Evolutionary conservation across 2,329 filamentous ascomycete genomes (phyloP), one percentile per base, ranked within the genome.

Genomic region (Capronia epimyces): DNA sequence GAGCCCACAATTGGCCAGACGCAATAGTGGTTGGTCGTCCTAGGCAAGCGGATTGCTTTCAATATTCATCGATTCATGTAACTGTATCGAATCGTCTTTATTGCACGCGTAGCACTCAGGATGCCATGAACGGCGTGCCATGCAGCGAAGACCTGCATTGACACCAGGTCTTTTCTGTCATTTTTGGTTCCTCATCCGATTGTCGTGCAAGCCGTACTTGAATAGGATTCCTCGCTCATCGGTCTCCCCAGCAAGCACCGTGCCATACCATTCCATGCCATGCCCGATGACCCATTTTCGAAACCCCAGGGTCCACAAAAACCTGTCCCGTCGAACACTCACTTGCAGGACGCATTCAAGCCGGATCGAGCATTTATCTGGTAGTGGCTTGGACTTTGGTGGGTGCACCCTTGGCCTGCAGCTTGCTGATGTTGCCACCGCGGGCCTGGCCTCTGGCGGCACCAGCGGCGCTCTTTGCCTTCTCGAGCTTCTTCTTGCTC

Each of bases 401-500:
- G 66, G 81, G 82, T 65, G 89, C 82, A 68, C 93, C 93, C 84
- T 95, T 95, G 63, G 89, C 85, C 69, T 89, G 89, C 82, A 95
- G 89, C 87, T 98, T 98, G 84, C 89, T 90, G 73, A 85, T 79
- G 72, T 95, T 87, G 74, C 87, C 84, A 68, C 76, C 73, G 39
- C 54, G 49, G 64, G 81, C 79, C 78, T 89, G 82, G 70, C 89
- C 90, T 78, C 87, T 86, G 71, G 84, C 76, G 64, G 84, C 81
- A 58, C 64, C 67, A 64, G 86, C 81, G 62, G 90, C 90, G 69
- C 66, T 79, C 87, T 97, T 97, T 68, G 93, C 93, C 89, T 98
- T 98, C 78, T 97, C 90, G 55, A 88, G 87, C 87, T 97, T 98
- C 89, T 97, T 98, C 74, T 83, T 84, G 72, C 83, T 87, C 75